A percentile compares a stretch with the other conserved stretches of the same genome.
These are phyloP conservation scores for Monosporascus cannonballus DNA, from an alignment of 2,329 filamentous ascomycete genomes.

Conservation along the genomic window DNA sequence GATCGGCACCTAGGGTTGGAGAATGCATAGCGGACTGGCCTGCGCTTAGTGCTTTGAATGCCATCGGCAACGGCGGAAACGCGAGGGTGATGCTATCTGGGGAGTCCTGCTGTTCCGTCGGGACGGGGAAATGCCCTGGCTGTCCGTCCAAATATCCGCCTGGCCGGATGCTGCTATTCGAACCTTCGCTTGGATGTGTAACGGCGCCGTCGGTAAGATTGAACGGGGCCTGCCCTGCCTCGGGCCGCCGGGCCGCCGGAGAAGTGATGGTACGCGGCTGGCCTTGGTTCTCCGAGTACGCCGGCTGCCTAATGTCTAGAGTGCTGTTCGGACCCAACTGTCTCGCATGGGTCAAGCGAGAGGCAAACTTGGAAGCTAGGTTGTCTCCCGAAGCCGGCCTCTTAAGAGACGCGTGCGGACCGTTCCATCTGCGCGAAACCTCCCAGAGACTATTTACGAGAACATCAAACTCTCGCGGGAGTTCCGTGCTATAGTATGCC, in stretches of 20 bases:
- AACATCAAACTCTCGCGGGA: not conserved
- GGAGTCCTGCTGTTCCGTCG: constrained; percentile 1
- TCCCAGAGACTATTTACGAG: not conserved
- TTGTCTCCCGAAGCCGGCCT: constrained; percentile 14
- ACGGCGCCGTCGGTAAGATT: too few species aligned
- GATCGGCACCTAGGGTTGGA: not conserved
- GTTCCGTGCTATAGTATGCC: constrained; percentile 23
- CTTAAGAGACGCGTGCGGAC: not conserved
- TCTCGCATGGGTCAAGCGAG: constrained; percentile 20
- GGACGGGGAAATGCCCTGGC: not conserved
- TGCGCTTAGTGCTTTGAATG: constrained; percentile 6
- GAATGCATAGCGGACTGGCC: constrained; percentile 1
- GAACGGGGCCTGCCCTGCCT: too few species aligned
- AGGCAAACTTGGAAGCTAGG: constrained; percentile 29
- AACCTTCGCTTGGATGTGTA: too few species aligned
- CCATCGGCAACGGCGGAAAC: constrained; percentile 9
- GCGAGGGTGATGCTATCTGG: constrained; percentile 11
- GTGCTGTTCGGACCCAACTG: constrained; percentile 17
- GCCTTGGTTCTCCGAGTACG: constrained; percentile 22
- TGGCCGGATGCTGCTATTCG: too few species aligned
- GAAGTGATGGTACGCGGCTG: too few species aligned
- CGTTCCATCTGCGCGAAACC: not conserved
- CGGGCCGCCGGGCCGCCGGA: too few species aligned
- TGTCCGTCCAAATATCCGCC: too few species aligned
- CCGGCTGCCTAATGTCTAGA: constrained; percentile 28